These are phyloP conservation scores for Ophiostoma piceae DNA, from an alignment of 2,329 filamentous ascomycete species.

Conservation along the genomic window DNA sequence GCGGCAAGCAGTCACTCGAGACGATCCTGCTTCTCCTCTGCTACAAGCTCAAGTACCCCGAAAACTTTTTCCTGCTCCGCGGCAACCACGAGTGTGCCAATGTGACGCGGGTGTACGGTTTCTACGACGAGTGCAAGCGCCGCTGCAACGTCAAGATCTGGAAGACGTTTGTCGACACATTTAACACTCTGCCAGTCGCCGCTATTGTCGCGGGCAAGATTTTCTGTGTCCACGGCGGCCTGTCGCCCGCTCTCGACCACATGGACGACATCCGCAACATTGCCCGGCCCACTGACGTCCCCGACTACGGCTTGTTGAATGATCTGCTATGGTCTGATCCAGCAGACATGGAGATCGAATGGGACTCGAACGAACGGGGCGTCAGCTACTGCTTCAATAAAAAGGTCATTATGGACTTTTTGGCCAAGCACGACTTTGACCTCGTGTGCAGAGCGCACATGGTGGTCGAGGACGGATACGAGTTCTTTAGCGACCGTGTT, in stretches of 20 bases:
- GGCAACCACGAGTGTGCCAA: constrained; percentile 99
- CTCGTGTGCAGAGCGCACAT: constrained; percentile 98
- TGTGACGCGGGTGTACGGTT: constrained; percentile 98
- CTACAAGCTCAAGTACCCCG: constrained; percentile 99
- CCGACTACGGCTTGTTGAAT: constrained; percentile 93
- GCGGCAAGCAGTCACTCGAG: constrained; percentile 98
- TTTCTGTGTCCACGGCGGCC: constrained; percentile 98
- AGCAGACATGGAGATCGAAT: constrained; percentile 95
- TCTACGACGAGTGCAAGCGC: constrained; percentile 99
- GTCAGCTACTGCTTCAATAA: constrained; percentile 99
- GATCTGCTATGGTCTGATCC: constrained; percentile 98
- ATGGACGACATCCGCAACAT: constrained; percentile 99
- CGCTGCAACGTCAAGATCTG: constrained; percentile 99
- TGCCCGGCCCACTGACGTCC: constrained; percentile 98
- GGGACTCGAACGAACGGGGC: constrained; percentile 94
- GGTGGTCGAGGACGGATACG: constrained; percentile 97
- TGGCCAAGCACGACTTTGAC: constrained; percentile 99
- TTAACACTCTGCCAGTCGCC: constrained; percentile 97
- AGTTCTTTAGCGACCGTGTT: constrained; percentile 98
- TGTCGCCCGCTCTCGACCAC: constrained; percentile 95
- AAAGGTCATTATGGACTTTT: constrained; percentile 95
- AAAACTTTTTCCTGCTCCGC: constrained; percentile 98
- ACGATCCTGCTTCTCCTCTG: constrained; percentile 94
- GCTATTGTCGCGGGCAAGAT: constrained; percentile 99
- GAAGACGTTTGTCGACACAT: constrained; percentile 99